These are phyloP conservation scores for Sphaerulina musiva DNA, from an alignment of 2,329 filamentous ascomycete genomes.

Conservation along the genomic window DNA sequence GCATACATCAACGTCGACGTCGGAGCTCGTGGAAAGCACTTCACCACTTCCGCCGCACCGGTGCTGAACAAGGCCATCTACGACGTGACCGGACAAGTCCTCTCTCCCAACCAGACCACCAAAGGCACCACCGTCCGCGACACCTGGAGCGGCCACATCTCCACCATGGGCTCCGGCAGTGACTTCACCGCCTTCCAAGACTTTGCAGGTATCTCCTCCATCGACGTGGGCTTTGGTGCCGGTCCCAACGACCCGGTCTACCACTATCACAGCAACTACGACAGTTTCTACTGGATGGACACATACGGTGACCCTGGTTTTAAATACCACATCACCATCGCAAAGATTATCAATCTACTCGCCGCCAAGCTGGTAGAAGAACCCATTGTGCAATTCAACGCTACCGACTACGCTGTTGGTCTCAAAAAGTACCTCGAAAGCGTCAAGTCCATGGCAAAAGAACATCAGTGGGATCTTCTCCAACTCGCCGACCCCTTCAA, in stretches of 20 bases:
- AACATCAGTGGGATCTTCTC: conserved; percentile 8
- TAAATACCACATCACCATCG: conserved; percentile 50
- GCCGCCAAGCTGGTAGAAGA: conserved; percentile 43
- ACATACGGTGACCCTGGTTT: conserved; percentile 62
- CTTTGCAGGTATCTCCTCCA: conserved; percentile 45
- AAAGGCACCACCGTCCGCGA: conserved; percentile 64
- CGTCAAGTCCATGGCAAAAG: conserved; percentile 34
- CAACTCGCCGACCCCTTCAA: conserved; percentile 35
- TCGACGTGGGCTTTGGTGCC: conserved; percentile 43
- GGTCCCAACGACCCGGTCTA: conserved; percentile 48
- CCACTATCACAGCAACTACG: conserved; percentile 79
- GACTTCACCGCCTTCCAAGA: conserved; percentile 51
- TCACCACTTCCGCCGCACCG: conserved; percentile 62
- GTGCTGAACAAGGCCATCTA: conserved; percentile 67
- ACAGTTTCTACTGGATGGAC: conserved; percentile 78
- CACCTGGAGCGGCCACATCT: conserved; percentile 50
- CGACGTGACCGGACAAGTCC: conserved; percentile 57
- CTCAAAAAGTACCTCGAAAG: conserved; percentile 39
- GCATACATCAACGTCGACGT: conserved; percentile 85
- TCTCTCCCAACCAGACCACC: conserved; percentile 63
- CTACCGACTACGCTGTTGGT: conserved; percentile 42
- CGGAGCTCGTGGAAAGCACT: conserved; percentile 59
- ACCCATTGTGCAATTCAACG: conserved; percentile 43
- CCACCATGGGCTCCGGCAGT: conserved; percentile 49
- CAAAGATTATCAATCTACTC: conserved; percentile 42